Conservation (phyloP, 2,329 filamentous ascomycete species). For the Penicillium freii region DNA sequence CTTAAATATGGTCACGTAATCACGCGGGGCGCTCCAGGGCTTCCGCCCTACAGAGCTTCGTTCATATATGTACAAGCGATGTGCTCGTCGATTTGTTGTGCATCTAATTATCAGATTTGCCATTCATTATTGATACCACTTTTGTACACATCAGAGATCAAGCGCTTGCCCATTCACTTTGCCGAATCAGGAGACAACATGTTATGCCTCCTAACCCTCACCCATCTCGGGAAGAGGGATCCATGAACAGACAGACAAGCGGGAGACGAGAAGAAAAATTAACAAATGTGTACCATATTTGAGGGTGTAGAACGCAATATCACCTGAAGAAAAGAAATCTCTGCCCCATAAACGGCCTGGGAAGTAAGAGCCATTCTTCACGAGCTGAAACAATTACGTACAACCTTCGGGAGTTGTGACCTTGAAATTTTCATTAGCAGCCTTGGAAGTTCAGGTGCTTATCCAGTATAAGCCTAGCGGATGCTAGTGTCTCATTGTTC, state of each 20-base stretch:
- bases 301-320: not conserved
- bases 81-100: not conserved
- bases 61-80: not conserved
- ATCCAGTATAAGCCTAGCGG: constrained; percentile 4
- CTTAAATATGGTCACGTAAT: not conserved
- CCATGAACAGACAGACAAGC: not conserved
- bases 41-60: not conserved
- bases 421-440: not conserved
- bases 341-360: not conserved
- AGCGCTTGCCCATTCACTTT: not conserved
- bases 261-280: not conserved
- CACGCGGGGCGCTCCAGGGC: not conserved
- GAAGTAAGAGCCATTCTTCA: not conserved
- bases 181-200: not conserved
- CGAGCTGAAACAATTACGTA: not conserved
- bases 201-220: not conserved
- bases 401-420: not conserved
- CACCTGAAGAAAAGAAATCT: not conserved
- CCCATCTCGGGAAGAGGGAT: not conserved
- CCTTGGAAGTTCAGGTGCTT: not conserved
- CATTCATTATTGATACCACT: not conserved
- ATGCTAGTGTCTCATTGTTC: not conserved
- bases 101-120: not conserved
- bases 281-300: not conserved
- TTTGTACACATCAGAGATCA: not conserved